A percentile compares a stretch with the other conserved stretches of the same genome.
These are phyloP conservation scores for Plasmodium yoelii DNA, from an alignment of 169 alveolate species.

Conservation along the genomic window DNA sequence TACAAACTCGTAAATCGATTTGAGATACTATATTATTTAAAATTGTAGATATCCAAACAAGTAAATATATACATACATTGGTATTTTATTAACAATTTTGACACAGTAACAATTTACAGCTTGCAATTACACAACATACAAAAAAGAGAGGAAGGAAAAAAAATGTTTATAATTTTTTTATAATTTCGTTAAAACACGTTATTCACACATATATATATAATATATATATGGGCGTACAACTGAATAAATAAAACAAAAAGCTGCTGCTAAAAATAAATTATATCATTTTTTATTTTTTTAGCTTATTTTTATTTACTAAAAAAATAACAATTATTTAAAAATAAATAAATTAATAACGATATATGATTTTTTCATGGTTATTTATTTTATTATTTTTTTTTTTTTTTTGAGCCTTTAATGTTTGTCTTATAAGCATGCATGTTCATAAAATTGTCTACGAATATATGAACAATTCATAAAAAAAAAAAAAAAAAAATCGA, in stretches of 20 bases:
- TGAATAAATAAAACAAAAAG: slow-evolving; percentile 5
- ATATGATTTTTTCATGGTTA: neutral
- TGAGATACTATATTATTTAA: too few species aligned
- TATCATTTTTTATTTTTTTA: neutral
- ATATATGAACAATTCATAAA: slow-evolving; percentile 55
- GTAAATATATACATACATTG: too few species aligned
- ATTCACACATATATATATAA: too few species aligned
- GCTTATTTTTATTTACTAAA: neutral
- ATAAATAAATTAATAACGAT: neutral
- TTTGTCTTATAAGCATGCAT: slow-evolving; percentile 34
- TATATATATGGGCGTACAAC: too few species aligned
- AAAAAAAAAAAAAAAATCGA: slow-evolving; percentile 14
- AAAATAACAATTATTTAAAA: neutral
- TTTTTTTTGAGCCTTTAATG: slow-evolving; percentile 3
- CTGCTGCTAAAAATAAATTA: neutral
- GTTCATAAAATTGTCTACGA: slow-evolving; percentile 47
- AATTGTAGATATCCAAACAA: too few species aligned
- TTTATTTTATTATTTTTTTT: slow-evolving; percentile 19
- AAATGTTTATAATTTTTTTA: too few species aligned
- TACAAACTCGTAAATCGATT: too few species aligned
- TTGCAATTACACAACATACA: too few species aligned
- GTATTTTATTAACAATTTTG: too few species aligned
- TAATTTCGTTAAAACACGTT: too few species aligned
- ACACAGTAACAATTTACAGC: too few species aligned
- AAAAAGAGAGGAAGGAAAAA: too few species aligned